phyloP scores from a whole-genome alignment of 257 asterid genomes.

The Leonotis leonurus region DNA sequence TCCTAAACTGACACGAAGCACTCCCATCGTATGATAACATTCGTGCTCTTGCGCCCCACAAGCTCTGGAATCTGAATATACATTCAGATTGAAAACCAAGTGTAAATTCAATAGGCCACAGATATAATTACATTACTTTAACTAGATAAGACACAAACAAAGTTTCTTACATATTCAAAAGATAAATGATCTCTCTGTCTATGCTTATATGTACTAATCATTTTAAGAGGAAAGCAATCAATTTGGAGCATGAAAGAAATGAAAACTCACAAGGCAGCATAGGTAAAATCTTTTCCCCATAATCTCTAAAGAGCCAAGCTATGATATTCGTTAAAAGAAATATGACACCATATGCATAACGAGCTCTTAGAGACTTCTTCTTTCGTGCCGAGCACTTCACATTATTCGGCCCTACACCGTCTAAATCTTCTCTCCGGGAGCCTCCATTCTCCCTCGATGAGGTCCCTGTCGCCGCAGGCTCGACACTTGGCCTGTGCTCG shows the following conservation, averaged over 20 bases:
- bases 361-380: conserved; percentile 61
- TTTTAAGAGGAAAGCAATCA: neutral
- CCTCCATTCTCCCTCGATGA: conserved; percentile 20
- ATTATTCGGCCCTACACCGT: conserved; percentile 23
- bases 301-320: conserved; percentile 86
- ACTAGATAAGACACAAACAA: neutral
- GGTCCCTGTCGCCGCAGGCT: conserved; percentile 21
- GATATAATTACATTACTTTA: neutral
- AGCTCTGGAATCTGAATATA: conserved; percentile 55
- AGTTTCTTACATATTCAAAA: neutral
- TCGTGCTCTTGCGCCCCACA: conserved; percentile 53
- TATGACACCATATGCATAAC: conserved; percentile 66
- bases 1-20: conserved; percentile 92
- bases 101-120: neutral
- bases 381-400: conserved; percentile 27
- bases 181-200: neutral
- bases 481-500: conserved; percentile 23
- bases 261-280: conserved; percentile 59
- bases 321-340: conserved; percentile 58
- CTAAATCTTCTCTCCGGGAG: conserved; percentile 14
- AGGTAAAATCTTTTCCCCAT: conserved; percentile 58
- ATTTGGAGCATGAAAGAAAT: neutral
- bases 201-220: no score
- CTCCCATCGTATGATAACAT: conserved; percentile 85
- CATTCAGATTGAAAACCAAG: neutral